Percentiles rank a stretch among this genome's conserved stretches.
phyloP scores from a whole-genome alignment of 345 rosid species.

The Punica granatum region DNA sequence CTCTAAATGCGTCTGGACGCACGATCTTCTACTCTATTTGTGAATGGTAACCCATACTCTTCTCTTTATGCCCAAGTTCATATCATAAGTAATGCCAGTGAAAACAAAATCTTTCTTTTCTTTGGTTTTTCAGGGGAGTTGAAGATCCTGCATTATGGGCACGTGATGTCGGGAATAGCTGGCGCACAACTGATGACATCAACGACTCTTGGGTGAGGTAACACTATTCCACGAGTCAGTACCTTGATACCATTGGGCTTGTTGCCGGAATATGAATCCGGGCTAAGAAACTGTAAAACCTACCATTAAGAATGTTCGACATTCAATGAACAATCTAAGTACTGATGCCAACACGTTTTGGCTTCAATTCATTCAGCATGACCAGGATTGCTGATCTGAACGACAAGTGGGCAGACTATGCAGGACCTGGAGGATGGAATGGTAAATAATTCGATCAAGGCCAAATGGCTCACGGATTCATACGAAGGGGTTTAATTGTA shows the following conservation, averaged over 20 bases:
- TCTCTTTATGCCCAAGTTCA: background rate
- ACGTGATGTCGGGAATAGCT: conserved; percentile 79
- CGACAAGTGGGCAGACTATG: conserved; percentile 90
- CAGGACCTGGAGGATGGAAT: conserved; percentile 99
- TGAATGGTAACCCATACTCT: conserved; percentile 60
- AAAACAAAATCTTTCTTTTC: background rate
- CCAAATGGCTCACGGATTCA: background rate
- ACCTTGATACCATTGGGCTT: too few species aligned
- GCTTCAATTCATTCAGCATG: conserved; percentile 47
- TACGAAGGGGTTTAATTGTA: background rate
- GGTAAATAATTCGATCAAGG: conserved; percentile 30
- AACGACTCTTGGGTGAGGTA: conserved; percentile 96
- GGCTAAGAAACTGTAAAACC: too few species aligned
- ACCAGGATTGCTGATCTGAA: conserved; percentile 83
- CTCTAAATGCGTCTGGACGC: conserved; percentile 64
- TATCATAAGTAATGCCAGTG: background rate
- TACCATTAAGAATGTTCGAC: too few species aligned
- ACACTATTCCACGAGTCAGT: background rate
- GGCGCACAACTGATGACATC: conserved; percentile 94
- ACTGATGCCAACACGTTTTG: background rate
- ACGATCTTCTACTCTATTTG: conserved; percentile 77
- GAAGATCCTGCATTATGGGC: conserved; percentile 97
- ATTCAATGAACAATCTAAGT: background rate
- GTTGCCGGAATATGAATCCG: too few species aligned
- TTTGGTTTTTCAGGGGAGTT: conserved; percentile 53